Evolutionary conservation across 805 yeast genomes (phyloP).

Genomic region (Spathaspora sp.): DNA sequence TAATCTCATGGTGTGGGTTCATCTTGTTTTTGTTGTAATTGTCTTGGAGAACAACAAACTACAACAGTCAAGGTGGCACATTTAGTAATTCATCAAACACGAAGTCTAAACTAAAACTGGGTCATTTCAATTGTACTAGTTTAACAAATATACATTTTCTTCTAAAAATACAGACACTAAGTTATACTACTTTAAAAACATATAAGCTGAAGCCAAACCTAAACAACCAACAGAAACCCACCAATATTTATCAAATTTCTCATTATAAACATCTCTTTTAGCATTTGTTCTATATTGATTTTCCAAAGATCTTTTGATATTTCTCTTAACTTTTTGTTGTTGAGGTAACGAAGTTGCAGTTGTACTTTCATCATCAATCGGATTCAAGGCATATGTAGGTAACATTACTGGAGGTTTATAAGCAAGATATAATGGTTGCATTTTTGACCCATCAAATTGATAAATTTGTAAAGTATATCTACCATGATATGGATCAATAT

Average conservation of each 20-base stretch:
- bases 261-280: constrained; percentile 35
- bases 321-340: constrained; percentile 21
- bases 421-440: constrained; percentile 88
- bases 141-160: neutral
- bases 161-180: no score
- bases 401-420: constrained; percentile 95
- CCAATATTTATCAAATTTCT: constrained; percentile 48
- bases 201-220: constrained; percentile 35
- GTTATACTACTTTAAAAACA: constrained; percentile 22
- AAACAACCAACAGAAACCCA: constrained; percentile 48
- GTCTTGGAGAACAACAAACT: no score
- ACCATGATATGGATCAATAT: constrained; percentile 79
- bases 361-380: constrained; percentile 51
- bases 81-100: no score
- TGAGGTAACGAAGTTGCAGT: constrained; percentile 23
- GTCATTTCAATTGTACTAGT: no score
- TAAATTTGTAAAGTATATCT: constrained; percentile 69
- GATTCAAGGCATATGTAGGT: constrained; percentile 88
- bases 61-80: no score
- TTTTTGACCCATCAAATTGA: constrained; percentile 72
- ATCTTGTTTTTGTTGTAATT: no score
- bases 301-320: constrained; percentile 71
- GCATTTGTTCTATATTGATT: constrained; percentile 81
- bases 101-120: no score
- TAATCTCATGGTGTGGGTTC: no score